These are phyloP conservation scores for Boletus eberwhitei DNA, from an alignment of 768 basidiomycete genomes.

Conservation along the genomic window DNA sequence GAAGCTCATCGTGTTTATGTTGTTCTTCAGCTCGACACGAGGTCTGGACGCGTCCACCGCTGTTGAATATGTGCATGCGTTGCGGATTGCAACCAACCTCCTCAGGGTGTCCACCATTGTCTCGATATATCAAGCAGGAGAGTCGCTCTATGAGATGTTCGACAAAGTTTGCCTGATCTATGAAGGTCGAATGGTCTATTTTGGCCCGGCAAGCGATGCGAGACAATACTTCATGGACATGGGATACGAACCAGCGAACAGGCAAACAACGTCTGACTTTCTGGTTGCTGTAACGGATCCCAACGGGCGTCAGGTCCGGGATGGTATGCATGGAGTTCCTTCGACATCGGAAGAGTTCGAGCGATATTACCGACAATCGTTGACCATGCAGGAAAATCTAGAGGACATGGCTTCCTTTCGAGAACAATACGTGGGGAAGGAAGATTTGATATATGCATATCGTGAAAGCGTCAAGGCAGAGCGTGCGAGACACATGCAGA, in stretches of 20 bases:
- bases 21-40: slow-evolving; percentile 52
- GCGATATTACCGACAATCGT: slow-evolving; percentile 41
- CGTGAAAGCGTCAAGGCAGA: slow-evolving; percentile 50
- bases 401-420: slow-evolving; percentile 49
- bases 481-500: slow-evolving; percentile 45
- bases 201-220: slow-evolving; percentile 51
- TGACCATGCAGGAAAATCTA: slow-evolving; percentile 39
- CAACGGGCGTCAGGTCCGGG: slow-evolving; percentile 50
- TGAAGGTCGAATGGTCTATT: slow-evolving; percentile 59
- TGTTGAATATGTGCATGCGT: slow-evolving; percentile 66
- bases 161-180: slow-evolving; percentile 69
- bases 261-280: slow-evolving; percentile 65
- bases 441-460: slow-evolving; percentile 42
- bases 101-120: slow-evolving; percentile 59
- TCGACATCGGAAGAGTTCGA: slow-evolving; percentile 60
- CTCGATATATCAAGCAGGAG: slow-evolving; percentile 83
- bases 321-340: slow-evolving; percentile 24
- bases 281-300: slow-evolving; percentile 62
- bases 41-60: slow-evolving; percentile 71
- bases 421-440: slow-evolving; percentile 42
- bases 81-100: slow-evolving; percentile 65
- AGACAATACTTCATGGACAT: slow-evolving; percentile 57
- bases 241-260: slow-evolving; percentile 51
- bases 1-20: slow-evolving; percentile 45
- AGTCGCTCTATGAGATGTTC: slow-evolving; percentile 60